Base-by-base conservation (phyloP, 2,329 filamentous ascomycete species). In the Penicillium palitans region DNA sequence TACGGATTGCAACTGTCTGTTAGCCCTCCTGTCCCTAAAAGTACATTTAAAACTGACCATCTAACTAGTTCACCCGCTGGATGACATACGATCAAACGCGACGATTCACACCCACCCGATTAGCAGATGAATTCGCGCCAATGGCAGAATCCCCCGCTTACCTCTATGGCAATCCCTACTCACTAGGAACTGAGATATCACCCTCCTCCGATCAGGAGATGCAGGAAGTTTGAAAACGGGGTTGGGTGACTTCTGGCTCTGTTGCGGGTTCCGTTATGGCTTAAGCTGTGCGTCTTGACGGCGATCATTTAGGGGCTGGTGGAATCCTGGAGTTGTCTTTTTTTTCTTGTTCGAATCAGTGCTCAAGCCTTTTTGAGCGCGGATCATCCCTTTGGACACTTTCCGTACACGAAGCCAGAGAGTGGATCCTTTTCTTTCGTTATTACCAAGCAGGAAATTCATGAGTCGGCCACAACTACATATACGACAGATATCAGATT, bases 1-100 rank as follows among this genome's bases (percentile, higher is more conserved):
- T 72, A 33, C 68, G 73, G 25, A 69, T 80, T 60, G 76, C 79
- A 62, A 75, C 66, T 65, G 78, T 80, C 63, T 63, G 78, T 71
- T 21, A 29, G 10, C 19, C 27, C 37, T 41, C 31, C 41, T n/a
- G 41, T 45, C 41, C 9, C 10, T 41, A 47, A n/a, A 29, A 46
- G 37, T 39, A 12, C 44, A 33, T 10, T 42, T 6, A 4, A 37
- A 40, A 27, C 40, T 45, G 33, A 51, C 44, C 62, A 63, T 35
- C 7, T 41, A 58, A 48, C 19, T 55, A 77, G 74, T 70, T 76
- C 57, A 61, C 73, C 37, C 72, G 74, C 29, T 79, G 76, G 74
- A 70, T 79, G n/a, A 68, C 59, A 35, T 79, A 78, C 60, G 67
- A 74, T 57, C 42, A 60, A 8, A 42, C 55, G 6, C 70, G 67